Evolutionary conservation across 192 early-diverging fungal species (phyloP).

Genomic region (Coemansia sp.): DNA sequence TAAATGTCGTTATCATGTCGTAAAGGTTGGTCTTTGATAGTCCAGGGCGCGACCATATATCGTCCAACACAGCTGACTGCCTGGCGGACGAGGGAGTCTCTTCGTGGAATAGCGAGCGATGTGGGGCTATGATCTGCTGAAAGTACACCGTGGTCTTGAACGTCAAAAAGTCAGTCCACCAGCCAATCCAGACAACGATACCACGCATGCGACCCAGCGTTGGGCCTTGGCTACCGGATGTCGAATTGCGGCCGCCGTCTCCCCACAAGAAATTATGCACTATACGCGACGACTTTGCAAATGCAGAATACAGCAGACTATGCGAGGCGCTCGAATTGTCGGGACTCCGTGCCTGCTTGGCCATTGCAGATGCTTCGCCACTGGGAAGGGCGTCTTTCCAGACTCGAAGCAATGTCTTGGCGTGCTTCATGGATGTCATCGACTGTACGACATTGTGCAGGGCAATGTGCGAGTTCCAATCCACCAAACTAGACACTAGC

Average conservation of each 20-base stretch:
- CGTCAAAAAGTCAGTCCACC: slow-evolving; percentile 33
- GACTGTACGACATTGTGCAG: slow-evolving; percentile 44
- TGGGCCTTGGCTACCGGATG: slow-evolving; percentile 10
- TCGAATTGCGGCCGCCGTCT: slow-evolving; percentile 9
- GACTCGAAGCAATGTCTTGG: slow-evolving; percentile 26
- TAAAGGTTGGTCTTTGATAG: slow-evolving; percentile 26
- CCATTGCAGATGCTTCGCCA: neutral
- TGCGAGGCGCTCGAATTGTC: slow-evolving; percentile 6
- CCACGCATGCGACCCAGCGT: slow-evolving; percentile 24
- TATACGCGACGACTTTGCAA: slow-evolving; percentile 49
- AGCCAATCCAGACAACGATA: slow-evolving; percentile 31
- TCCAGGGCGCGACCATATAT: slow-evolving; percentile 41
- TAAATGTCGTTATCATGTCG: slow-evolving; percentile 30
- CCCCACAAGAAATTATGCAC: slow-evolving; percentile 49
- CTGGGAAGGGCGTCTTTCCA: slow-evolving; percentile 34
- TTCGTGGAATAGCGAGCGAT: slow-evolving; percentile 41
- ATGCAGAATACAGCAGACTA: slow-evolving; percentile 29
- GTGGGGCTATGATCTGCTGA: slow-evolving; percentile 42
- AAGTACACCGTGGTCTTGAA: slow-evolving; percentile 53
- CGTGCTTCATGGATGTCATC: slow-evolving; percentile 37
- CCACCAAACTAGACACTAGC: slow-evolving; percentile 39
- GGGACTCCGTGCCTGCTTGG: slow-evolving; percentile 1
- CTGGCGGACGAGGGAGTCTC: slow-evolving; percentile 18
- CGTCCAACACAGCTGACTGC: slow-evolving; percentile 29
- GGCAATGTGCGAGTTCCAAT: slow-evolving; percentile 42